Percentiles rank a stretch among this genome's conserved stretches.
Conservation (phyloP, 2,329 filamentous ascomycete genomes). For the Cercospora sojina region DNA sequence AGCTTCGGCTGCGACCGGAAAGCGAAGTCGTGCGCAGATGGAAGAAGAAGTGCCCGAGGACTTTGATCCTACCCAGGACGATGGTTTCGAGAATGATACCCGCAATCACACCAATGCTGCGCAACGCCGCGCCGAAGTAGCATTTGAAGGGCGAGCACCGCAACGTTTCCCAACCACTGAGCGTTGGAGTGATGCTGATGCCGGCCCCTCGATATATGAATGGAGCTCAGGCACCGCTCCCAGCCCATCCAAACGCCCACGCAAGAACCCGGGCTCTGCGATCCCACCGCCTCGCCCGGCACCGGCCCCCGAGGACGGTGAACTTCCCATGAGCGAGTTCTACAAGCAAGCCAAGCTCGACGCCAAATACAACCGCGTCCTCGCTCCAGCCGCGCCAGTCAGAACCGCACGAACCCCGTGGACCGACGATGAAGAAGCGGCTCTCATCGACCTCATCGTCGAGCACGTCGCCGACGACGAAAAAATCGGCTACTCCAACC, state of each 20-base stretch:
- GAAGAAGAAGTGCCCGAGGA: slow-evolving; percentile 9
- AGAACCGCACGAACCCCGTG: slow-evolving; percentile 34
- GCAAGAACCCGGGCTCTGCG: slow-evolving; percentile 36
- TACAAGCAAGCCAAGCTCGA: slow-evolving; percentile 28
- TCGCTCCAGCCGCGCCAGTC: slow-evolving; percentile 7
- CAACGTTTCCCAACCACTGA: slow-evolving; percentile 10
- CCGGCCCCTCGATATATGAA: slow-evolving; percentile 14
- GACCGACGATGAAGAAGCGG: slow-evolving; percentile 39
- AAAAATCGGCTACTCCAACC: slow-evolving; percentile 46
- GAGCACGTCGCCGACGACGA: slow-evolving; percentile 40
- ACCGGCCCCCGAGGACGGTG: slow-evolving; percentile 16
- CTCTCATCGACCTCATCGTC: slow-evolving; percentile 52
- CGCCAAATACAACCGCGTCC: slow-evolving; percentile 27
- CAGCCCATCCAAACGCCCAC: slow-evolving; percentile 27
- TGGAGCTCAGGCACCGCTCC: background rate
- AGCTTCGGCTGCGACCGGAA: background rate
- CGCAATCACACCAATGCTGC: slow-evolving; percentile 36
- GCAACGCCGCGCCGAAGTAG: slow-evolving; percentile 40
- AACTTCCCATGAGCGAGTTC: slow-evolving; percentile 5
- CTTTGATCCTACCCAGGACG: slow-evolving; percentile 39
- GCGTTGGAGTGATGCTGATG: background rate
- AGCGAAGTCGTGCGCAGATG: slow-evolving; percentile 12
- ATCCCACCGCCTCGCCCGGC: slow-evolving; percentile 30
- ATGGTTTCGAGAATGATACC: slow-evolving; percentile 46
- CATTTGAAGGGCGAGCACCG: slow-evolving; percentile 20